Evolutionary conservation across 345 rosid genomes (phyloP).

Genomic region (Camelina laxa): DNA sequence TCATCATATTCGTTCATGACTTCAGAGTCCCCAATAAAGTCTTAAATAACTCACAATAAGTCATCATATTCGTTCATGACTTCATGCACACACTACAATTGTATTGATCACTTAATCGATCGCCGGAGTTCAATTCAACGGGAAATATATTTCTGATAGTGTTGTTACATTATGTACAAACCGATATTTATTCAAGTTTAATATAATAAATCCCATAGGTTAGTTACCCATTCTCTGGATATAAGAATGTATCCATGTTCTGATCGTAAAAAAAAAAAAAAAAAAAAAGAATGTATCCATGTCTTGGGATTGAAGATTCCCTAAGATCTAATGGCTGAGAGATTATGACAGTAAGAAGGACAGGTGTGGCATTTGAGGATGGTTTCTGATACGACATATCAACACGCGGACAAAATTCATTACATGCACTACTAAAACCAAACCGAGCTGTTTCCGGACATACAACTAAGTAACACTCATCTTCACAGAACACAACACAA

Average conservation of each 20-base stretch:
- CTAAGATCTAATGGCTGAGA: background rate
- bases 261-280: no score
- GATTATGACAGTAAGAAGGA: background rate
- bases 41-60: no score
- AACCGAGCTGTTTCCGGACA: background rate
- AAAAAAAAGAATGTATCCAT: slow-evolving; percentile 3
- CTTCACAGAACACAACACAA: background rate
- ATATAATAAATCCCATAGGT: no score
- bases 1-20: no score
- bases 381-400: background rate
- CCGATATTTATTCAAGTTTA: no score
- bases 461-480: background rate
- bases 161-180: no score
- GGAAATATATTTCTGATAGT: no score
- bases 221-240: background rate
- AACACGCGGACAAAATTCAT: background rate
- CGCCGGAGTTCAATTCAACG: no score
- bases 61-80: no score
- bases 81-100: no score
- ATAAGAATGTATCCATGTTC: background rate
- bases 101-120: no score
- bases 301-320: background rate
- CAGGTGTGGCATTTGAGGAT: background rate
- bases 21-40: no score
- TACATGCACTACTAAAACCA: background rate